These are phyloP conservation scores for Zea luxurians DNA, from an alignment of 176 grass and related monocot species.

Conservation along the genomic window DNA sequence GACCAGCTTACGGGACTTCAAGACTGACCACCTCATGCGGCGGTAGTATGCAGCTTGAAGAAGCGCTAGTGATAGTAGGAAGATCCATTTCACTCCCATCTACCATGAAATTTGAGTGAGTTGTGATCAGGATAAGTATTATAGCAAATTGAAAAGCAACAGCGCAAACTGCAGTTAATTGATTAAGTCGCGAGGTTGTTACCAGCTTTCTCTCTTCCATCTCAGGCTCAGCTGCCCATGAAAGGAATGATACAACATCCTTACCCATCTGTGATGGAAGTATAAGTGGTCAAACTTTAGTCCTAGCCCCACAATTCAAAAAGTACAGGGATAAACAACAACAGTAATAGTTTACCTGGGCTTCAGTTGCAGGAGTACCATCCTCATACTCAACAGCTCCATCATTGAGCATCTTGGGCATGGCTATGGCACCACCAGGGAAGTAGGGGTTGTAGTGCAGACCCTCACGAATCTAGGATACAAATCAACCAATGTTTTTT, in stretches of 20 bases:
- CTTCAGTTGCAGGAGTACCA: constrained; percentile 88
- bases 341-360: constrained; percentile 55
- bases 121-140: constrained; percentile 12
- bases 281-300: constrained; percentile 17
- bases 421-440: constrained; percentile 98
- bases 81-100: constrained; percentile 99
- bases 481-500: not conserved
- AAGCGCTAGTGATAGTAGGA: constrained; percentile 89
- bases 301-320: not conserved
- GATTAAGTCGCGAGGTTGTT: constrained; percentile 26
- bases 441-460: constrained; percentile 99
- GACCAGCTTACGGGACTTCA: constrained; percentile 92
- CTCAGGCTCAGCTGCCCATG: constrained; percentile 97
- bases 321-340: not conserved
- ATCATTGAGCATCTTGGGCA: constrained; percentile 99
- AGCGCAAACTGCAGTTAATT: not conserved
- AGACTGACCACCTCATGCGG: constrained; percentile 88
- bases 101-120: constrained; percentile 19
- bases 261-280: constrained; percentile 79
- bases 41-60: constrained; percentile 98
- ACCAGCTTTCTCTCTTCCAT: constrained; percentile 99
- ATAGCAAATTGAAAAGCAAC: not conserved
- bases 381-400: constrained; percentile 94
- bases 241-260: constrained; percentile 89
- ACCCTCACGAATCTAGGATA: constrained; percentile 85